Evolutionary conservation across 177 flowering plant species (phyloP).

Genomic region (Vitis hybrid): DNA sequence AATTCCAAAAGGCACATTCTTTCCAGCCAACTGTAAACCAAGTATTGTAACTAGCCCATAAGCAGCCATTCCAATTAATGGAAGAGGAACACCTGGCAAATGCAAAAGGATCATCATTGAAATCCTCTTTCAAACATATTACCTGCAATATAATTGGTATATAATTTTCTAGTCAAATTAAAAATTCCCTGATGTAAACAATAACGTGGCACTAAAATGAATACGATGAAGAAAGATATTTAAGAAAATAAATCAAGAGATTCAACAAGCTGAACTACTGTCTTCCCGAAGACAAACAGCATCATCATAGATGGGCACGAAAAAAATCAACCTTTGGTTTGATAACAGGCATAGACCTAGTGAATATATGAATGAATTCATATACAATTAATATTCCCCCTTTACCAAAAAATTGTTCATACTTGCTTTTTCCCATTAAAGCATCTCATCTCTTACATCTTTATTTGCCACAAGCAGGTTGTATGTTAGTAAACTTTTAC

Average conservation of each 20-base stretch:
- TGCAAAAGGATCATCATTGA: conserved; percentile 34
- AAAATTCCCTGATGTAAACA: neutral
- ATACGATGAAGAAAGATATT: neutral
- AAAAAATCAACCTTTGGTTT: too few relatives aligned
- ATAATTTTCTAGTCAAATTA: conserved; percentile 14
- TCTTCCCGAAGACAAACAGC: too few relatives aligned
- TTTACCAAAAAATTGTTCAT: too few relatives aligned
- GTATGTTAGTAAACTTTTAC: too few relatives aligned
- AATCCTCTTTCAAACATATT: conserved; percentile 23
- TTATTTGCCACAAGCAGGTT: too few relatives aligned
- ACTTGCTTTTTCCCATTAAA: too few relatives aligned
- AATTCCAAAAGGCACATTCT: conserved; percentile 49
- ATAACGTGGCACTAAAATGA: neutral
- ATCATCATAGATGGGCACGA: too few relatives aligned
- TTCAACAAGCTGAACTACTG: too few relatives aligned
- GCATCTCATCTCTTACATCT: too few relatives aligned
- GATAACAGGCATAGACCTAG: too few relatives aligned
- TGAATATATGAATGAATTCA: too few relatives aligned
- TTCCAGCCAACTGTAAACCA: conserved; percentile 54
- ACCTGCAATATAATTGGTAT: conserved; percentile 18
- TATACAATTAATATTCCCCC: too few relatives aligned
- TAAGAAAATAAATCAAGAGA: neutral
- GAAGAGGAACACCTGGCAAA: conserved; percentile 91
- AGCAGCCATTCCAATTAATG: conserved; percentile 79
- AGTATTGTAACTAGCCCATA: conserved; percentile 70